phyloP scores from a whole-genome alignment of 2,329 filamentous ascomycete species.

The Aspergillus quadrilineatus region DNA sequence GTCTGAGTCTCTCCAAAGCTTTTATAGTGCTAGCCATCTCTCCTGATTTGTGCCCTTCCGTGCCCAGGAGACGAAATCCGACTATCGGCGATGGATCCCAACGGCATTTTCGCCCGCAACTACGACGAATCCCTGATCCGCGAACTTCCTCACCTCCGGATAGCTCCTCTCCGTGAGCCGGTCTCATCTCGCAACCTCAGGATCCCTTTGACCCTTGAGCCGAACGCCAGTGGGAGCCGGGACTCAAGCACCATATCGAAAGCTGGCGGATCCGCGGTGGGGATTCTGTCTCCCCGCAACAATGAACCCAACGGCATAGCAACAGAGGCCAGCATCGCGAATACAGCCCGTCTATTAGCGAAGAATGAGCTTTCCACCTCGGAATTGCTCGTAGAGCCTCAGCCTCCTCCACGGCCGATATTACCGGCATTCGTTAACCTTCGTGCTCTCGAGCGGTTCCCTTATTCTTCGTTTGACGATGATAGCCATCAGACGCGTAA shows the following conservation, averaged over 20 bases:
- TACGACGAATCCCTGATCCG: constrained; percentile 45
- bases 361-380: constrained; percentile 32
- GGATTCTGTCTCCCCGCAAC: constrained; percentile 36
- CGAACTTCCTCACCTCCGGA: constrained; percentile 46
- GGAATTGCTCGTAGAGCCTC: constrained; percentile 33
- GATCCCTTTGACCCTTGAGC: constrained; percentile 47
- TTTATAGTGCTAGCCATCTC: constrained; percentile 5
- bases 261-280: constrained; percentile 21
- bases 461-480: constrained; percentile 42
- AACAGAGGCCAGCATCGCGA: constrained; percentile 33
- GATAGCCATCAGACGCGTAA: constrained; percentile 41
- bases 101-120: constrained; percentile 30
- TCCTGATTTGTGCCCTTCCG: constrained; percentile 12
- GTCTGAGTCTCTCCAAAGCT: neutral
- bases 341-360: constrained; percentile 30
- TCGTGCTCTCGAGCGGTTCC: constrained; percentile 47
- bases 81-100: constrained; percentile 31
- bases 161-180: constrained; percentile 50
- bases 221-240: constrained; percentile 38
- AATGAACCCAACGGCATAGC: constrained; percentile 33
- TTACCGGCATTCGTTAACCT: constrained; percentile 50
- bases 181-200: constrained; percentile 43
- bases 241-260: constrained; percentile 33
- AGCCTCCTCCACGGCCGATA: constrained; percentile 39
- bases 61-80: constrained; percentile 16